Evolutionary conservation across 2,329 filamentous ascomycete genomes (phyloP), one percentile per base, ranked within the genome.

Genomic region (Coniochaeta sp.): DNA sequence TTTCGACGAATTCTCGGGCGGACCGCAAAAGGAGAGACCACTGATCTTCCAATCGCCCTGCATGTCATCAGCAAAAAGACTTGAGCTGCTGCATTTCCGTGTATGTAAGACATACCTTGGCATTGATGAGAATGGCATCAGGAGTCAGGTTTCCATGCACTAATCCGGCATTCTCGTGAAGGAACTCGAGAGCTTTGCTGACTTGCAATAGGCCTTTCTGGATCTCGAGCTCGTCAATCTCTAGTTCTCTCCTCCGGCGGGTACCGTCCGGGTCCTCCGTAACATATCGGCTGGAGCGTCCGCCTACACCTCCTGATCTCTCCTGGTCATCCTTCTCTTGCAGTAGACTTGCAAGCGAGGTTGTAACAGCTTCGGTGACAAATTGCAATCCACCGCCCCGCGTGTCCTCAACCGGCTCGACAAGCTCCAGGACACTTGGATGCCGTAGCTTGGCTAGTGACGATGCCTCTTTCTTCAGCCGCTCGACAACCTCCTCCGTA

Each of bases 31-130:
- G 0, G 89, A 86, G 43, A 99, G 82, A n/a, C 93, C 95, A 67
- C 92, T 93, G 63, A 99, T 90, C 73, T 99, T 99, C 95, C 95
- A 99, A 74, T 99, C 95, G 56, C 91, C 96, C 88, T 90, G 68
- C 68, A 63, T 63, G 19, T 55, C 22, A 70, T 74, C 64, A 74
- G 73, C 19, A 26, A 59, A 66, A 28, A 61, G 40, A 12, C 26
- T 40, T 47, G 11, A 59, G 31, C 9, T 58, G 50, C 56, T 38
- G n/a, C n/a, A 57, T 55, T 52, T 24, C 28, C 43, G 31, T 7
- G 26, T 6, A 19, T 8, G 8, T 54, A 4, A 50, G 65, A 73
- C 82, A 63, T 77, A 85, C 88, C 84, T 99, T 99, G 44, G 90
- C 86, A 75, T 99, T 99, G 73, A 99, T 86, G 65, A 96, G 89